A percentile compares a stretch with the other conserved stretches of the same genome.
phyloP scores from a whole-genome alignment of 1,284 basidiomycete genomes.

The Rhodotorula sp. region DNA sequence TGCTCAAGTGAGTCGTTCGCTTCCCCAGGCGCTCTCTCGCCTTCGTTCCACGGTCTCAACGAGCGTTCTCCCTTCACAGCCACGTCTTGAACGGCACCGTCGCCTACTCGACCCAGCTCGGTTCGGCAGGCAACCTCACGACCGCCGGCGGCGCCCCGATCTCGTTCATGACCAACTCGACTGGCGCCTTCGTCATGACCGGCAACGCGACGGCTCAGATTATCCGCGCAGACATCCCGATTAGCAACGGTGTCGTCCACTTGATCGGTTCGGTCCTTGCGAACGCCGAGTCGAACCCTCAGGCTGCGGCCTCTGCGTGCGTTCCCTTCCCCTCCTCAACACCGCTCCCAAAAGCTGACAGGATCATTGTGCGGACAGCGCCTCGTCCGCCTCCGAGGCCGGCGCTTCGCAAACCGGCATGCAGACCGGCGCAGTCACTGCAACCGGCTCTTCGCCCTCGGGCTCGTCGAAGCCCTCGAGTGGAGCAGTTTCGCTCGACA shows the following conservation, averaged over 20 bases:
- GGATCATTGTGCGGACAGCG: not conserved
- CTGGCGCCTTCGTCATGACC: conserved; percentile 46
- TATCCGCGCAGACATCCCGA: conserved; percentile 44
- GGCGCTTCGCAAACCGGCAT: conserved; percentile 5
- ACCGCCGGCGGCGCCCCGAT: conserved; percentile 49
- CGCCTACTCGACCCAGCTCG: conserved; percentile 46
- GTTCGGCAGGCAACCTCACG: conserved; percentile 35
- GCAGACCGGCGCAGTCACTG: conserved; percentile 9
- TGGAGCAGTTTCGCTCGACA: no score
- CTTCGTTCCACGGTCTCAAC: not conserved
- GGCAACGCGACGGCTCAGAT: conserved; percentile 45
- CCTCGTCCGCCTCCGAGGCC: conserved; percentile 2
- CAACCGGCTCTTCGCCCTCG: not conserved
- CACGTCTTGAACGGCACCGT: conserved; percentile 48
- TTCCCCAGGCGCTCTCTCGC: not conserved
- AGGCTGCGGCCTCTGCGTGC: conserved; percentile 44
- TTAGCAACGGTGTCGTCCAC: conserved; percentile 47
- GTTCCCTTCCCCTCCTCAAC: not conserved
- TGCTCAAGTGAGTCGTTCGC: conserved; percentile 36
- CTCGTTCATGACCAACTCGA: conserved; percentile 44
- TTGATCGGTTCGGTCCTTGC: conserved; percentile 46
- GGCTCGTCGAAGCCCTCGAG: no score
- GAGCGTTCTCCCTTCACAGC: not conserved
- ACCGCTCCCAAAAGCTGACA: not conserved
- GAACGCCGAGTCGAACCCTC: conserved; percentile 46